phyloP scores from a whole-genome alignment of 345 rosid genomes.

The Eucalyptus pauciflora region DNA sequence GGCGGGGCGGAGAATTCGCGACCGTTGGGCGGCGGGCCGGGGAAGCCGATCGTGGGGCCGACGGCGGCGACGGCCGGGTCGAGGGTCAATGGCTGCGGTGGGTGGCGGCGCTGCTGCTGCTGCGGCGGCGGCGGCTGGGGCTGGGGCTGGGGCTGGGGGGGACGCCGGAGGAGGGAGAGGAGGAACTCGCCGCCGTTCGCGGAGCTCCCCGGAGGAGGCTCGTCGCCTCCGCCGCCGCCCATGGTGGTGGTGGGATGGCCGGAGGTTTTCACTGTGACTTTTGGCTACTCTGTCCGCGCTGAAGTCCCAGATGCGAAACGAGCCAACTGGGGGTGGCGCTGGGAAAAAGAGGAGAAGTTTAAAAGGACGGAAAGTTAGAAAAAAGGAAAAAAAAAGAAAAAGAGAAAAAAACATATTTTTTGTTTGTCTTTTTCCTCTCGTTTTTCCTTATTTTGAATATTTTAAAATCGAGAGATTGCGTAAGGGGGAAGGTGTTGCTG shows the following conservation, averaged over 20 bases:
- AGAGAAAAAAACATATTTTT: not conserved
- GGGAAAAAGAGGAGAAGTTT: not conserved
- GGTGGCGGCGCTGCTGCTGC: not conserved
- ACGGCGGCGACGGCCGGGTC: conserved; percentile 91
- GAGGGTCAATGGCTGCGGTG: conserved; percentile 8
- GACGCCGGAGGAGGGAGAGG: conserved; percentile 67
- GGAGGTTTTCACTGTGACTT: not conserved
- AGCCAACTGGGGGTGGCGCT: not conserved
- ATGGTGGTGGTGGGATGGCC: conserved; percentile 9
- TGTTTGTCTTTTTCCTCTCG: not conserved
- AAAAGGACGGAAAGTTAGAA: not conserved
- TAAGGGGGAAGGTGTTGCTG: not conserved
- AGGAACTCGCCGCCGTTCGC: conserved; percentile 68
- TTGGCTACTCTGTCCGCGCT: not conserved
- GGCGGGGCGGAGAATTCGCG: conserved; percentile 23
- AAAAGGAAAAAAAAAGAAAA: no score
- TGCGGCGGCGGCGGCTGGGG: not conserved
- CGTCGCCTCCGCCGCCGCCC: conserved; percentile 50
- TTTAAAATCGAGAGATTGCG: not conserved
- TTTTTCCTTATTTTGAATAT: not conserved
- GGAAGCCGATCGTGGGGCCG: conserved; percentile 37
- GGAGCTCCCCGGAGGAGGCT: conserved; percentile 23
- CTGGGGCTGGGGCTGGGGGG: conserved; percentile 1
- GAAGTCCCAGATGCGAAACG: not conserved
- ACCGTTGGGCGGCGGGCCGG: conserved; percentile 27